Evolutionary conservation across 345 rosid genomes (phyloP).

Genomic region (Iberis pinnata): DNA sequence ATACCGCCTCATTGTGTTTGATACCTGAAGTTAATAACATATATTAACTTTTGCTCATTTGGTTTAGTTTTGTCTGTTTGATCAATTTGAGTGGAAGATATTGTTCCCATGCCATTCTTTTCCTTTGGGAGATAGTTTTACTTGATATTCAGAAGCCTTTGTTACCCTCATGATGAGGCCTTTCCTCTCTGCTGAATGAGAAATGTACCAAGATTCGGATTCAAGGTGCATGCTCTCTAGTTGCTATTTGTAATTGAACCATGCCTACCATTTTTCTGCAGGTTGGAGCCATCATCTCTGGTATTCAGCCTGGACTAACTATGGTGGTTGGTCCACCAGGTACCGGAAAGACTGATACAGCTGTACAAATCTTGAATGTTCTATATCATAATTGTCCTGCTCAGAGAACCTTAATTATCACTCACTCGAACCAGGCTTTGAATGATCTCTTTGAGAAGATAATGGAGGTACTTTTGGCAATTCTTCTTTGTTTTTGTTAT

Average conservation of each 20-base stretch:
- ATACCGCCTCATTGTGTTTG: constrained; percentile 9
- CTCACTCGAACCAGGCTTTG: constrained; percentile 96
- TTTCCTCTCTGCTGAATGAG: neutral
- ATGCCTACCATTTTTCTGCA: constrained; percentile 30
- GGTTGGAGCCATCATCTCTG: constrained; percentile 95
- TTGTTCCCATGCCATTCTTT: constrained; percentile 10
- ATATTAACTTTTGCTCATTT: neutral
- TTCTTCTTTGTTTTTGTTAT: constrained; percentile 2
- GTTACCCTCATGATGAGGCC: neutral
- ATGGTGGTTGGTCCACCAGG: constrained; percentile 99
- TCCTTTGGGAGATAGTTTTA: constrained; percentile 1
- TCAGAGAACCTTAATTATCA: constrained; percentile 93
- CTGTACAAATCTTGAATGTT: constrained; percentile 91
- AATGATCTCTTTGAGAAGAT: constrained; percentile 99
- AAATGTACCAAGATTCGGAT: neutral
- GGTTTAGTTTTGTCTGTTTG: neutral
- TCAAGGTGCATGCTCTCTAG: neutral
- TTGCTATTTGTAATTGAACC: constrained; percentile 12
- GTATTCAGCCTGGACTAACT: constrained; percentile 93
- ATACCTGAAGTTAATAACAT: neutral
- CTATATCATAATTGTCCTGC: constrained; percentile 97
- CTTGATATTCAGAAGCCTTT: constrained; percentile 10
- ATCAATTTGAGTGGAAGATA: neutral
- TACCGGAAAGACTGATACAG: constrained; percentile 98
- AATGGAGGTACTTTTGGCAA: constrained; percentile 56